Evolutionary conservation across 768 basidiomycete genomes (phyloP), one percentile per base, ranked within the genome.

Genomic region (Paxillus ammoniavirescens): DNA sequence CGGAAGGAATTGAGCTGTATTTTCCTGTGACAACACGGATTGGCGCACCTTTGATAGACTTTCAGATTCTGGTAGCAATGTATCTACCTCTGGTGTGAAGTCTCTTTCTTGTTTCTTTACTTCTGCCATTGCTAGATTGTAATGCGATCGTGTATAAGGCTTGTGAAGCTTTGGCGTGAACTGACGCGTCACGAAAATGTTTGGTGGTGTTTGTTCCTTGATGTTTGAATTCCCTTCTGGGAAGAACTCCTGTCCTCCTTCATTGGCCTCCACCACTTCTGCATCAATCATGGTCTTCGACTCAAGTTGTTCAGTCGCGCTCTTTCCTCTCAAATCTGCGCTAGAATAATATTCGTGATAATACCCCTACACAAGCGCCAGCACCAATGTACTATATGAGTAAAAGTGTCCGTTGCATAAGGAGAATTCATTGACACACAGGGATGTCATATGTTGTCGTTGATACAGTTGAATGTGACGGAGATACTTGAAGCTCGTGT

Each of bases 51-150:
- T 81, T n/a, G 83, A 85, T 8, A 90, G 66, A 8, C 77, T 61
- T 51, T 80, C 80, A 0, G 82, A 83, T 64, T 91, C 83, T 28
- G 87, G 87, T 6, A 95, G 70, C 4, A 93, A 71, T 8, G 75
- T 77, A 63, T 90, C 81, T 5, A 95, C 93, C 69, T 98, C 93
- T 48, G 81, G 76, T 0, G 91, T 88, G 60, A 78, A 97, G 67
- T 98, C 95, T 67, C 82, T 86, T 67, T 92, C 90, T 72, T 91
- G 87, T 72, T 90, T 89, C 75, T 85, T 86, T 70, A 82, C 80
- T 60, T 91, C 90, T 40, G 88, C 77, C 89, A 91, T 91, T 63
- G 71, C 79, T 71, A 75, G 75, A 50, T 64, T 66, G 60, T 73
- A 61, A 67, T 65, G 64, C 61, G 65, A 66, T 69, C 72, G 68